Conservation (phyloP, 768 basidiomycete genomes). For the Roridomyces roridus region DNA sequence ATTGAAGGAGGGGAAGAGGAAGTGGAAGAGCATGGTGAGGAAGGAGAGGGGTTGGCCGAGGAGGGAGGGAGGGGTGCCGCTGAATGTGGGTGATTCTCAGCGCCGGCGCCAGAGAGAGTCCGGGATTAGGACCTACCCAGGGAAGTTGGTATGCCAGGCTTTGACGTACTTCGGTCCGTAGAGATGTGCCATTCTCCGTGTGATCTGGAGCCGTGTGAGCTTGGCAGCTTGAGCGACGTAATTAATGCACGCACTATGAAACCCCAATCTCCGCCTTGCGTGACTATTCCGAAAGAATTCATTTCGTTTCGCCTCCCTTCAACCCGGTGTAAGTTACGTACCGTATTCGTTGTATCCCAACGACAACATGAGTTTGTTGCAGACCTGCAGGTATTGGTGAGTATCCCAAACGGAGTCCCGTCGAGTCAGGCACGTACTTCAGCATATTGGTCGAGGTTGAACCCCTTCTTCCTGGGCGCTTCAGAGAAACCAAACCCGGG, state of each 20-base stretch:
- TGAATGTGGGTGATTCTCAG: neutral
- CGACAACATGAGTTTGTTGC: slow-evolving; percentile 54
- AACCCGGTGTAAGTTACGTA: slow-evolving; percentile 16
- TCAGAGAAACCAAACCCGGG: slow-evolving; percentile 71
- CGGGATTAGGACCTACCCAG: slow-evolving; percentile 36
- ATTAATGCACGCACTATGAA: slow-evolving; percentile 31
- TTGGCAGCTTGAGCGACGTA: slow-evolving; percentile 2
- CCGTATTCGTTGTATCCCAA: slow-evolving; percentile 58
- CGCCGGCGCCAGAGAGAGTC: neutral
- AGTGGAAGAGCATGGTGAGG: neutral
- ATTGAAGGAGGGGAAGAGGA: neutral
- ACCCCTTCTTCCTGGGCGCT: slow-evolving; percentile 56
- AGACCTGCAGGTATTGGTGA: slow-evolving; percentile 35
- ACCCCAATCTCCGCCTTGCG: slow-evolving; percentile 59
- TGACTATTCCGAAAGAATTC: slow-evolving; percentile 32
- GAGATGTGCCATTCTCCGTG: slow-evolving; percentile 32
- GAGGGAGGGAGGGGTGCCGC: neutral
- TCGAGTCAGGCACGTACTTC: slow-evolving; percentile 45
- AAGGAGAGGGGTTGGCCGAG: neutral
- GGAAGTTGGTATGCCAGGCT: slow-evolving; percentile 59
- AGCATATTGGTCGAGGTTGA: slow-evolving; percentile 52
- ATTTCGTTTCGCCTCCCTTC: neutral
- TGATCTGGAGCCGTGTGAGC: slow-evolving; percentile 28
- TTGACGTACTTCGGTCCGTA: slow-evolving; percentile 49
- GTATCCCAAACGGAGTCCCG: neutral